Conservation (phyloP, 78 protist genomes). For the Dictyostelium firmibasis region DNA sequence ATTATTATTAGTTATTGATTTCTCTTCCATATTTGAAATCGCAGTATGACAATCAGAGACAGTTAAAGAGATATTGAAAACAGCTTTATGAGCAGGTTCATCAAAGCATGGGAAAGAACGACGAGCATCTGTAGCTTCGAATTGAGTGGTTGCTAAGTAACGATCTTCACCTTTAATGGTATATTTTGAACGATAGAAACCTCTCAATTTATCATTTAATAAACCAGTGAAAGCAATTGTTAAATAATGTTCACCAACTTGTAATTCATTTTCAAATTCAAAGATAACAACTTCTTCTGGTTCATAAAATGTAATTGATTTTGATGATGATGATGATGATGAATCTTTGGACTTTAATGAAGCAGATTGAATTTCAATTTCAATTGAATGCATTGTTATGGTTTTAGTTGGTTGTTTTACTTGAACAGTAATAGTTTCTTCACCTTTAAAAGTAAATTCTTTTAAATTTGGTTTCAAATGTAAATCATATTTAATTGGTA, state of each 20-base stretch:
- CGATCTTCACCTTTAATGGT: conserved; percentile 55
- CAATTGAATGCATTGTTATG: conserved; percentile 22
- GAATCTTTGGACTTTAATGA: neutral
- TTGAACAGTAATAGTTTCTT: conserved; percentile 1
- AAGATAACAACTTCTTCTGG: neutral
- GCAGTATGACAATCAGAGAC: neutral
- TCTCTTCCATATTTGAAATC: conserved; percentile 52
- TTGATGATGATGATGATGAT: neutral
- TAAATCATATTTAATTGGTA: conserved; percentile 36
- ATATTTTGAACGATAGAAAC: conserved; percentile 79
- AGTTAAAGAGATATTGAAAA: conserved; percentile 70
- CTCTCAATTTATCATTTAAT: conserved; percentile 64
- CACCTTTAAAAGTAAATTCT: conserved; percentile 50
- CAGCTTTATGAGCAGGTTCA: conserved; percentile 94
- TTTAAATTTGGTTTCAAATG: conserved; percentile 37
- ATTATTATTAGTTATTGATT: neutral
- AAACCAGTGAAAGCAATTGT: conserved; percentile 16
- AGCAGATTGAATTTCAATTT: conserved; percentile 16
- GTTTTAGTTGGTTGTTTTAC: neutral
- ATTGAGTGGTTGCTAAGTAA: conserved; percentile 92
- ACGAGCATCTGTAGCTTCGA: conserved; percentile 94
- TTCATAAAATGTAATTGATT: conserved; percentile 3
- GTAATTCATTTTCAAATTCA: conserved; percentile 23
- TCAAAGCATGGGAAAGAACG: conserved; percentile 93
- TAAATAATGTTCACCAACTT: neutral